Base-by-base conservation (phyloP, 768 basidiomycete species). In the Hygrocybe punicea region DNA sequence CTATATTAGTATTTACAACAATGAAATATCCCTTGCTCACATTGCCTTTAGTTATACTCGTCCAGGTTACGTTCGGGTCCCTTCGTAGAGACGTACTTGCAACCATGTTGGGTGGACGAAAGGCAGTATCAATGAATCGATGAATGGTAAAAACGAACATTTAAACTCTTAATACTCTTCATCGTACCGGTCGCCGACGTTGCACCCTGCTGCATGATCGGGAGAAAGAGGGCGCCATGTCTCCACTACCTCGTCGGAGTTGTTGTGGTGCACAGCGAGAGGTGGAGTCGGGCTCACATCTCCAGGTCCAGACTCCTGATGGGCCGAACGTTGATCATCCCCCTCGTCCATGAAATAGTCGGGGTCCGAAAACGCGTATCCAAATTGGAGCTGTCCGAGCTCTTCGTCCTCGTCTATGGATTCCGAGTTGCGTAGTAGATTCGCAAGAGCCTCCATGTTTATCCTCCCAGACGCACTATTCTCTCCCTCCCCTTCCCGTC, bases 381-480 rank as follows among this genome's bases (percentile, higher is more conserved):
- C 56, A 47, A 58, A 60, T 62, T 63, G 42, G 45, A 35, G 55
- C 49, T 62, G 60, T 14, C 65, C 64, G 1, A 60, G 62, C 3
- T 69, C 67, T 44, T 64, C 58, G 52, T 69, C 68, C 19, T 53
- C 64, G 40, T 63, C 65, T 2, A 69, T 64, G 5, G 73, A 64
- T 21, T 68, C 64, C 23, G 68, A 66, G 53, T 67, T 62, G 58
- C 73, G 60, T 72, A 89, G 71, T 53, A 89, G 74, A 42, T 71
- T 73, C 14, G 76, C 71, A 33, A 87, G 69, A 16, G 79, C 85
- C 51, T 84, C 81, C 70, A 84, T 76, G 66, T 89, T 71, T 57
- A 87, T 72, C 45, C 82, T 77, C 64, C 59, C 69, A 55, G 36
- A 66, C 46, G 16, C 58, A 36, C 54, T 37, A 48, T 52, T 58